A percentile compares a stretch with the other conserved stretches of the same genome.
Conservation (phyloP, 106 monocot genomes). For the Apostasia ramifera region DNA sequence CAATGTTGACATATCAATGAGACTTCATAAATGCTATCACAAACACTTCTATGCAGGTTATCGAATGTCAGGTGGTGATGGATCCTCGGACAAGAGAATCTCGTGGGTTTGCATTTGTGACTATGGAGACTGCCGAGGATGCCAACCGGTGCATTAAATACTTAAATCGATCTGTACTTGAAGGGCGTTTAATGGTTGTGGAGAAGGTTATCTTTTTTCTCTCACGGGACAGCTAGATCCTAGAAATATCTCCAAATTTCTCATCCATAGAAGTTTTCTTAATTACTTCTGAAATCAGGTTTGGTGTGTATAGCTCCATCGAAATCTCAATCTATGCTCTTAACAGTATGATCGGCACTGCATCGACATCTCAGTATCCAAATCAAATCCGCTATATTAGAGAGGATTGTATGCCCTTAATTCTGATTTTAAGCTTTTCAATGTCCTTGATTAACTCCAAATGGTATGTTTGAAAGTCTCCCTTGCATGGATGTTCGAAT, state of each 20-base stretch:
- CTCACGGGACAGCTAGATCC: background rate
- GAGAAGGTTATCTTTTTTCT: slow-evolving; percentile 49
- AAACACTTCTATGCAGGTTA: slow-evolving; percentile 32
- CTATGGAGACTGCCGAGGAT: slow-evolving; percentile 65
- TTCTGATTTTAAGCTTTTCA: slow-evolving; percentile 3
- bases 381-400: slow-evolving; percentile 35
- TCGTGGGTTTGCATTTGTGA: slow-evolving; percentile 88
- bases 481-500: too few relatives aligned
- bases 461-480: slow-evolving; percentile 6
- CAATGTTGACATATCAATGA: too few relatives aligned
- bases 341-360: slow-evolving; percentile 57
- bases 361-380: slow-evolving; percentile 50
- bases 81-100: slow-evolving; percentile 83
- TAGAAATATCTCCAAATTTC: slow-evolving; percentile 8
- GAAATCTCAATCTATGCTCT: slow-evolving; percentile 52
- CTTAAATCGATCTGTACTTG: slow-evolving; percentile 66
- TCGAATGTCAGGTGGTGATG: slow-evolving; percentile 59
- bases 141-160: slow-evolving; percentile 65
- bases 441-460: slow-evolving; percentile 6
- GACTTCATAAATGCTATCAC: too few relatives aligned
- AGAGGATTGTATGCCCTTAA: slow-evolving; percentile 46
- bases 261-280: slow-evolving; percentile 38
- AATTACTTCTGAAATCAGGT: slow-evolving; percentile 64
- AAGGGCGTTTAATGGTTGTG: slow-evolving; percentile 75
- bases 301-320: slow-evolving; percentile 53